These are phyloP conservation scores for Wallacemonas sp. DNA, from an alignment of 208 protist genomes.

Conservation along the genomic window DNA sequence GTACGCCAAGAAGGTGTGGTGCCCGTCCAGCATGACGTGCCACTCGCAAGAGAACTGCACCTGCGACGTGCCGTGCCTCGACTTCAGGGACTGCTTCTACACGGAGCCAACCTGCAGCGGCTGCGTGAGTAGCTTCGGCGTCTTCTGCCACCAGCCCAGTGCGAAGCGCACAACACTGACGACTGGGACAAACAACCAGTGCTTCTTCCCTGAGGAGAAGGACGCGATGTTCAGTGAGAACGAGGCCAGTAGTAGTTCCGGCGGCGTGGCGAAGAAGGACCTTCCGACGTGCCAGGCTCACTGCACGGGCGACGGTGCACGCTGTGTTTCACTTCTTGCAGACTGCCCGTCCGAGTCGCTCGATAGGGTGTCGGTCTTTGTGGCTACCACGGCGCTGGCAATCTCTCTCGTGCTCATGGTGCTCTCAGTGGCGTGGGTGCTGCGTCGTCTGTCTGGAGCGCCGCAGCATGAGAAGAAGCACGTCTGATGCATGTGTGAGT, in stretches of 20 bases:
- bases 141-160: slow-evolving; percentile 30
- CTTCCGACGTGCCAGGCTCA: slow-evolving; percentile 6
- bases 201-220: slow-evolving; percentile 29
- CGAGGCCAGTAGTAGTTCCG: too few species aligned
- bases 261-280: too few species aligned
- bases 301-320: slow-evolving; percentile 4
- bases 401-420: slow-evolving; percentile 8
- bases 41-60: slow-evolving; percentile 31
- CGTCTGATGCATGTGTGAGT: neutral
- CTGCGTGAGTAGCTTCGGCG: slow-evolving; percentile 43
- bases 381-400: slow-evolving; percentile 8
- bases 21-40: slow-evolving; percentile 56
- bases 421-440: slow-evolving; percentile 7
- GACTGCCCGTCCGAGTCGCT: slow-evolving; percentile 16
- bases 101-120: slow-evolving; percentile 32
- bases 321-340: slow-evolving; percentile 14
- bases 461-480: neutral
- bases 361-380: slow-evolving; percentile 16
- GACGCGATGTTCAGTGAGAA: neutral
- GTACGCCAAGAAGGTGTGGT: slow-evolving; percentile 35
- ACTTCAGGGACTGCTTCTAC: slow-evolving; percentile 46
- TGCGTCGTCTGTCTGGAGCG: neutral
- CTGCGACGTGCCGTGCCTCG: slow-evolving; percentile 35
- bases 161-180: neutral
- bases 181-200: slow-evolving; percentile 12